Evolutionary conservation across 2,329 filamentous ascomycete species (phyloP).

Genomic region (Epichloe festucae): DNA sequence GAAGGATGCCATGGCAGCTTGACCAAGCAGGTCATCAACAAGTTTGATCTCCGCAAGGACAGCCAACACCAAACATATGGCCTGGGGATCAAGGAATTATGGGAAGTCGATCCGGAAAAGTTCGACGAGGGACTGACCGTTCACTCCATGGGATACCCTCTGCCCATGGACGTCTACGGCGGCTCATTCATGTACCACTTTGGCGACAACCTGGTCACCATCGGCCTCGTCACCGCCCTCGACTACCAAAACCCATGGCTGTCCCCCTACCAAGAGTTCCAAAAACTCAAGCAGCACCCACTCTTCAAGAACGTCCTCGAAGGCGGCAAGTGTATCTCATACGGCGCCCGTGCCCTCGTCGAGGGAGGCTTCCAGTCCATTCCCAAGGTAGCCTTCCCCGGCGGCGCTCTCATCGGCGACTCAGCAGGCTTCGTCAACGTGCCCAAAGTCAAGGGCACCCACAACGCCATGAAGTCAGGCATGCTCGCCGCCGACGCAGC

Average conservation of each 20-base stretch:
- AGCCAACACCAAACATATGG: constrained; percentile 93
- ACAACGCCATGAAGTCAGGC: constrained; percentile 94
- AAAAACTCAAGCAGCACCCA: constrained; percentile 98
- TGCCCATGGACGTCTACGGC: constrained; percentile 81
- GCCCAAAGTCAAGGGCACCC: constrained; percentile 96
- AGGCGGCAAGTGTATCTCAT: constrained; percentile 94
- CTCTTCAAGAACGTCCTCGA: constrained; percentile 77
- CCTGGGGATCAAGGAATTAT: constrained; percentile 89
- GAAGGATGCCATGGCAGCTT: constrained; percentile 95
- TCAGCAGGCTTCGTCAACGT: constrained; percentile 95
- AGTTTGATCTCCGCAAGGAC: constrained; percentile 79
- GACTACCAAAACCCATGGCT: constrained; percentile 97
- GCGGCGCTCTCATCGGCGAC: constrained; percentile 89
- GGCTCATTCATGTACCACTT: constrained; percentile 99
- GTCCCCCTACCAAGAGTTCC: constrained; percentile 90
- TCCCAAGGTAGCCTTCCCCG: constrained; percentile 91
- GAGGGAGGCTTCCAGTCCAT: constrained; percentile 99
- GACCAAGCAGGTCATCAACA: constrained; percentile 88
- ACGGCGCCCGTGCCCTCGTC: constrained; percentile 79
- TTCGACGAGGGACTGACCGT: constrained; percentile 76
- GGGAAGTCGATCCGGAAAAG: constrained; percentile 89
- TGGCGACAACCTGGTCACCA: constrained; percentile 86
- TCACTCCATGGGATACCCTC: constrained; percentile 86
- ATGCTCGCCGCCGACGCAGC: constrained; percentile 93
- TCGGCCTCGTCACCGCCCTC: constrained; percentile 83